Base-by-base conservation (phyloP, 768 basidiomycete genomes). In the Sistotremastrum niveocremeum region DNA sequence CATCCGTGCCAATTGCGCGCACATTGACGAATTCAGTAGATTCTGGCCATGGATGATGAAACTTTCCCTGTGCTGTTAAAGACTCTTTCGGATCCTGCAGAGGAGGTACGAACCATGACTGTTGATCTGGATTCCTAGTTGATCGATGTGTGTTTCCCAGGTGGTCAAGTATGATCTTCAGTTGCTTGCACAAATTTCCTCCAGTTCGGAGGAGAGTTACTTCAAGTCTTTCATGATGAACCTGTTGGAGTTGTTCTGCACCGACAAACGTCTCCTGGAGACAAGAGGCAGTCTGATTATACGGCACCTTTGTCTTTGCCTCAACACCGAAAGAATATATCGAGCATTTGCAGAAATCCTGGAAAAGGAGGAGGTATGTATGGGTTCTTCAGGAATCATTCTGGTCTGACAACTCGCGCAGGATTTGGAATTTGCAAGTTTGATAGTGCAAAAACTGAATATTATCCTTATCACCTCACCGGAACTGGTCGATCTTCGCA, bases 341-440 rank as follows among this genome's bases (percentile, higher is more conserved):
- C 72, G 86, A 39, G 88, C 90, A 0, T 89, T 97, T 58, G 94
- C 95, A 0, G 95, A 98, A 66, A 91, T 99, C 34, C 61, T 99
- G 53, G 95, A 98, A 66, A 93, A 91, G 60, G 95, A 99, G 66
- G 95, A 98, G 67, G 93, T 90, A 51, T 44, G 73, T 58, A 1
- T 7, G 12, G 40, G 20, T 45, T 30, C 11, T 46, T 45, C 31
- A 40, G 12, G 35, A 12, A 20, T 12, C n/a, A 35, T 28, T 7
- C 39, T 29, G 11, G 28, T 44, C 11, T n/a, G 30, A 9, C 38
- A 39, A 34, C 7, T 43, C 4, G 36, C 52, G 31, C 49, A 94
- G 89, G 95, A 99, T 60, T 74, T 98, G 37, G 95, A 98, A 60
- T 98, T 98, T 61, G 93, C 94, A 2, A 89, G 91, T 55, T 84